Base-by-base conservation (phyloP, 1,284 basidiomycete species). In the Earliella scabrosa region DNA sequence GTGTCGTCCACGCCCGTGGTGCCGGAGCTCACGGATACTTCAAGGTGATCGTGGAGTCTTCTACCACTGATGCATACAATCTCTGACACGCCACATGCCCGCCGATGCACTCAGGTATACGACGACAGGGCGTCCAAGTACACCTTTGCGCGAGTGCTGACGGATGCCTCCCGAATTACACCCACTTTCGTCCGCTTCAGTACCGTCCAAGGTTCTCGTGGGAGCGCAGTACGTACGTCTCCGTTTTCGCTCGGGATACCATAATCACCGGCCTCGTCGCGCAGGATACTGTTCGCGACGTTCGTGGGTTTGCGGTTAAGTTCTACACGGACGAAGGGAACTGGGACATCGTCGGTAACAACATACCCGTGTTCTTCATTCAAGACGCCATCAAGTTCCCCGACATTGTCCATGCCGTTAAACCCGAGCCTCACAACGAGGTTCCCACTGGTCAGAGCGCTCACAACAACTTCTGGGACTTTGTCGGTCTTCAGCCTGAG, bases 391-490 rank as follows among this genome's bases (percentile, higher is more conserved):
- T 93, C 71, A 90, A 93, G 69, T 95, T 94, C 67, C 87, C 88
- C 14, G 92, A 94, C 66, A 74, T 95, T 50, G 78, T 94, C 38
- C 92, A 94, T 67, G 86, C 91, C 54, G 83, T 87, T 26, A 89
- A 91, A 66, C 89, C 90, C 1, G 90, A 92, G 67, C 92, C 92
- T 3, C 82, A 92, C 46, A 88, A 87, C 57, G 89, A 92, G 65
- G 81, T 89, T 1, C 81, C 81, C 4, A 78, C 80, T 50, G 86
- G 81, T 2, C 87, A 88, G 65, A 73, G 66, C 27, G 87, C 87
- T n/a, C 89, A 90, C 62, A 91, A 94, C 70, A 93, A 92, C 67
- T 90, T 92, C 60, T 93, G 90, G 90, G 92, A 93, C 67, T 92
- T 87, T 64, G 81, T 82, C 18, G 82, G 83, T 43, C 73, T 86